Base-by-base conservation (phyloP, 73 alveolate genomes). In the Symbiodinium natans region DNA sequence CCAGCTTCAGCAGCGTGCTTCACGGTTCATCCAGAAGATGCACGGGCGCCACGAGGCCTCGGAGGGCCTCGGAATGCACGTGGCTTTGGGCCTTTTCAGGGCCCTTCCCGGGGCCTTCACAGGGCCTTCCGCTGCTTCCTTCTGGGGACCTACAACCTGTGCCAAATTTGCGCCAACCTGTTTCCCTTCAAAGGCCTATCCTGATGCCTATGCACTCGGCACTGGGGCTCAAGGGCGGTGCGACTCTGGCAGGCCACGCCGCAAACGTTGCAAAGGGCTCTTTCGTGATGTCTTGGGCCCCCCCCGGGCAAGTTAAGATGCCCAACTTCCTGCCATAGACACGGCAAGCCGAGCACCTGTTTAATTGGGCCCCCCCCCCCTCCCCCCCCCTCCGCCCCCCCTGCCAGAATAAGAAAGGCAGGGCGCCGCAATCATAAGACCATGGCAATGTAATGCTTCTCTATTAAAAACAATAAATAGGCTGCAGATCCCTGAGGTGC, bases 41-140 rank as follows among this genome's bases (percentile, higher is more conserved):
- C 82, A 68, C 82, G 82, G 82, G 39, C 82, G 82, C 36, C 82
- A n/a, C 82, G 82, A 68, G 82, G 82, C 41, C 82, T 68, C 39
- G 27, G 82, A 10, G 8, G 23, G 8, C 17, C 63, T 48, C 63
- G 8, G 8, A 10, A 10, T 48, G 8, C 17, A 10, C 23, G 63
- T 10, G 23, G 63, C 63, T 10, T 48, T 48, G 8, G 8, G 8
- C 17, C 23, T 17, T 48, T 17, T 8, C 63, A 48, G 23, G 23
- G 23, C 17, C 17, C 17, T 48, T 48, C 17, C 63, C 23, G 63
- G 63, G 63, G 8, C 63, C 63, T 8, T 48, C 63, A 48, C 17
- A 17, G 63, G 17, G 63, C 23, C 17, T 10, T 48, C 63, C 8
- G 63, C 63, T 48, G 8, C 23, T 59, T 59, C 7, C 5, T 9